Conservation (phyloP, 495 filamentous ascomycete genomes). For the Parathielavia hyrcaniae region DNA sequence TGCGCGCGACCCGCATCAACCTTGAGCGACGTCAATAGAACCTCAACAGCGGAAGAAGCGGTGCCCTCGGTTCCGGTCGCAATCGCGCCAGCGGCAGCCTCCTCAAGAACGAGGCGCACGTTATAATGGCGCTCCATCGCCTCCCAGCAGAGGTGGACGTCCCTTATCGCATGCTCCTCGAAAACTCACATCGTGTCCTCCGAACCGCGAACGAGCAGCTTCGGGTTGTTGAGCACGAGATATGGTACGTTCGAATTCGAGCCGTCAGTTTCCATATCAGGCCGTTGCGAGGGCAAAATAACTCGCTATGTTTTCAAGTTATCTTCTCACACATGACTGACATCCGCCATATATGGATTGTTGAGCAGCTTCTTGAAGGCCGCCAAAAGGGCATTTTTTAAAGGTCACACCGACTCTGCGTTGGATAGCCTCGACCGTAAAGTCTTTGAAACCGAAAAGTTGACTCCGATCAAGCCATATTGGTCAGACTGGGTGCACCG, state of each 20-base stretch:
- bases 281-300: too few species aligned
- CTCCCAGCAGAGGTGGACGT: not conserved
- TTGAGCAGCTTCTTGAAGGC: not conserved
- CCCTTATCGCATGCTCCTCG: not conserved
- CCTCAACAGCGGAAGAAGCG: too few species aligned
- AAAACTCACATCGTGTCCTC: not conserved
- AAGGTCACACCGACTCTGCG: too few species aligned
- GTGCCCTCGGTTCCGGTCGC: too few species aligned
- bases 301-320: too few species aligned
- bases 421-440: too few species aligned
- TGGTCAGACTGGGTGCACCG: not conserved
- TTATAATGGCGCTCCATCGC: not conserved
- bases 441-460: not conserved
- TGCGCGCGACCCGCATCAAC: not conserved
- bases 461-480: too few species aligned
- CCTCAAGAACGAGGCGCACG: not conserved
- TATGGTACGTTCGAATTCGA: not conserved
- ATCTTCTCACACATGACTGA: too few species aligned
- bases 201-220: not conserved
- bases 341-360: too few species aligned
- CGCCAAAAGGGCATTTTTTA: too few species aligned
- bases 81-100: not conserved
- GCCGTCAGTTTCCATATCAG: too few species aligned
- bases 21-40: not conserved
- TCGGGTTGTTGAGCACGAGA: not conserved